Percentiles rank a stretch among this genome's conserved stretches.
Conservation (phyloP, 2,329 filamentous ascomycete species). For the Aspergillus tanneri region DNA sequence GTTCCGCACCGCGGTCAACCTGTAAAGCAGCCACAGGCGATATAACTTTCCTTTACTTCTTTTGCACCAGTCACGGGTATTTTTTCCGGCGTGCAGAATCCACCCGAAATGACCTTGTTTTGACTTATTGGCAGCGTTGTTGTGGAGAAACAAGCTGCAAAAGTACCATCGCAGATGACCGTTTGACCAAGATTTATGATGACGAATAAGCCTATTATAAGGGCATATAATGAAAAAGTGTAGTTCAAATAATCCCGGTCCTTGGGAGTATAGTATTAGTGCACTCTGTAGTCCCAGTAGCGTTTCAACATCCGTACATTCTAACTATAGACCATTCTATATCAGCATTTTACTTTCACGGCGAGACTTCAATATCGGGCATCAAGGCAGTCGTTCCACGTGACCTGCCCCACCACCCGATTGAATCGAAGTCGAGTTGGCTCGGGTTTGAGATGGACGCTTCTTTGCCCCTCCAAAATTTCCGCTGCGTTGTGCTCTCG, state of each 20-base stretch:
- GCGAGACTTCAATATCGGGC: constrained; percentile 14
- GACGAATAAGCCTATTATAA: constrained; percentile 25
- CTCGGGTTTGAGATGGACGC: constrained; percentile 1
- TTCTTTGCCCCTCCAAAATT: constrained; percentile 14
- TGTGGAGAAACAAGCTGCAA: constrained; percentile 9
- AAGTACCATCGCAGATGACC: constrained; percentile 7
- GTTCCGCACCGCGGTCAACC: constrained; percentile 87
- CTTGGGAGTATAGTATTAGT: background rate
- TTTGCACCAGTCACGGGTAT: background rate
- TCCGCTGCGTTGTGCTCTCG: constrained; percentile 1
- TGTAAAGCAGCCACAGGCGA: constrained; percentile 61
- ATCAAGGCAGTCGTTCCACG: constrained; percentile 17
- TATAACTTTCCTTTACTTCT: background rate
- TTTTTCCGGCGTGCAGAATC: background rate
- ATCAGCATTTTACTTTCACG: too few species aligned
- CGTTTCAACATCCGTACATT: too few species aligned
- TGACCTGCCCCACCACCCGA: constrained; percentile 23
- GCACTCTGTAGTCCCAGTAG: too few species aligned
- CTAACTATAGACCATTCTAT: too few species aligned
- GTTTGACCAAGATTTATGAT: constrained; percentile 25
- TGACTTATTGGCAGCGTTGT: constrained; percentile 5
- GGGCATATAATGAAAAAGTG: constrained; percentile 26
- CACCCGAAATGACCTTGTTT: constrained; percentile 4
- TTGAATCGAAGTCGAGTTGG: constrained; percentile 8
- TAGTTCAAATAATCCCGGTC: background rate